Conservation (phyloP, 257 asterid genomes). For the Gardenia jasminoides region DNA sequence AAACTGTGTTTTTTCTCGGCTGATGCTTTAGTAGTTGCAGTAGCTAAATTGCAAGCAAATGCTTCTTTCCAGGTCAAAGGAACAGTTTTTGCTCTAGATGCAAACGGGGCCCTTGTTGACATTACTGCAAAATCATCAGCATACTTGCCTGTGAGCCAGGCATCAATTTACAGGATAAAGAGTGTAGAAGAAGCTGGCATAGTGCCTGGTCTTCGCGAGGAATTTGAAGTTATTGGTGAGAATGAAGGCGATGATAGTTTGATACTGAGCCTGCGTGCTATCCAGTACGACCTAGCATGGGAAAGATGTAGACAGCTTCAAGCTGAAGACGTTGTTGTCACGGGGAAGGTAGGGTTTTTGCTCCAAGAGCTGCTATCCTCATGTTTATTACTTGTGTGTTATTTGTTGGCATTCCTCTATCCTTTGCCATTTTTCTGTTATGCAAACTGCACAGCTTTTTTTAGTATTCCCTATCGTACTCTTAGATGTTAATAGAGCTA, state of each 20-base stretch:
- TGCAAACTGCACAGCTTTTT: neutral
- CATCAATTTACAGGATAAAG: conserved; percentile 65
- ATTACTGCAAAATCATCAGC: conserved; percentile 92
- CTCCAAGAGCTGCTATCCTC: neutral
- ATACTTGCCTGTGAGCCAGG: conserved; percentile 80
- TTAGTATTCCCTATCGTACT: neutral
- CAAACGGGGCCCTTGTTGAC: conserved; percentile 91
- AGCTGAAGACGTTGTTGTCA: conserved; percentile 93
- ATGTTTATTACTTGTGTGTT: neutral
- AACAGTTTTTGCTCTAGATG: conserved; percentile 63
- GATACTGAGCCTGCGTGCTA: conserved; percentile 75
- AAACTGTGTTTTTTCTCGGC: neutral
- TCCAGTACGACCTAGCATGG: conserved; percentile 94
- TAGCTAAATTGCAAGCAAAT: neutral
- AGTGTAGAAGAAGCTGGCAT: conserved; percentile 87
- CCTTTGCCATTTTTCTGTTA: neutral
- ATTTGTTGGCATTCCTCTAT: neutral
- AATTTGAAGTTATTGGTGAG: conserved; percentile 72
- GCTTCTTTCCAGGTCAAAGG: conserved; percentile 66
- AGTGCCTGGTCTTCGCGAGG: conserved; percentile 77
- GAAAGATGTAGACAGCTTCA: conserved; percentile 95
- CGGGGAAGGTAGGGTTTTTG: conserved; percentile 68
- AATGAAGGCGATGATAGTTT: conserved; percentile 83
- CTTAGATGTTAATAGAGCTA: neutral
- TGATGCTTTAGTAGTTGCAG: neutral